Evolutionary conservation across 441 rosid species (phyloP).

Genomic region (Capsella rubella): DNA sequence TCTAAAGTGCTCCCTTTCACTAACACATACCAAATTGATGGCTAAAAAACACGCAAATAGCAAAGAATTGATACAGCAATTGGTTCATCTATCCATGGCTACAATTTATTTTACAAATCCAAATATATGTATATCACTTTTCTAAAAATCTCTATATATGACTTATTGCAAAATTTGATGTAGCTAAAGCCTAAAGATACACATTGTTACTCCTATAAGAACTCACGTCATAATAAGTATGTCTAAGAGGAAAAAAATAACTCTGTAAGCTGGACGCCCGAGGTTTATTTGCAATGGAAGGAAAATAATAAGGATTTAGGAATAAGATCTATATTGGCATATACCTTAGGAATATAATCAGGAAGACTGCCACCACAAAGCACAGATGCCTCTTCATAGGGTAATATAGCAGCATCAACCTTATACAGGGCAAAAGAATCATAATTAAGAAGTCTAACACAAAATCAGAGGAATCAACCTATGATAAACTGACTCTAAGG

Average conservation of each 20-base stretch:
- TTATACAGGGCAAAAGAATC: conserved; percentile 36
- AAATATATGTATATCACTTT: background rate
- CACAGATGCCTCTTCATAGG: conserved; percentile 71
- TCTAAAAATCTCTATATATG: background rate
- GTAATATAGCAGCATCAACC: conserved; percentile 63
- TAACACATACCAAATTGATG: conserved; percentile 11
- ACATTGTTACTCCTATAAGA: background rate
- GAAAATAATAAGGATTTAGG: background rate
- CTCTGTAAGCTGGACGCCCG: background rate
- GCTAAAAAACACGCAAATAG: background rate
- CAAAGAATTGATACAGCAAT: conserved; percentile 1
- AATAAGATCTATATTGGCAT: background rate
- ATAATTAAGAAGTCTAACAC: conserved; percentile 14
- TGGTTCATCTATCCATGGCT: background rate
- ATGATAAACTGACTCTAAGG: conserved; percentile 3
- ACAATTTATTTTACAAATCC: background rate
- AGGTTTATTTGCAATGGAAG: background rate
- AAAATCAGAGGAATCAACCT: background rate
- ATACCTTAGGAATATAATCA: conserved; percentile 75
- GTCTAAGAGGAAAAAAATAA: background rate
- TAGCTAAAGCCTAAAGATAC: conserved; percentile 6
- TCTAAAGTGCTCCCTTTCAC: conserved; percentile 9
- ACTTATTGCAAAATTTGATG: background rate
- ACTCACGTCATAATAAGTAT: background rate
- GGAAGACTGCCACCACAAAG: conserved; percentile 84